Evolutionary conservation across 345 rosid species (phyloP).

Genomic region (Cardiospermum halicacabum): DNA sequence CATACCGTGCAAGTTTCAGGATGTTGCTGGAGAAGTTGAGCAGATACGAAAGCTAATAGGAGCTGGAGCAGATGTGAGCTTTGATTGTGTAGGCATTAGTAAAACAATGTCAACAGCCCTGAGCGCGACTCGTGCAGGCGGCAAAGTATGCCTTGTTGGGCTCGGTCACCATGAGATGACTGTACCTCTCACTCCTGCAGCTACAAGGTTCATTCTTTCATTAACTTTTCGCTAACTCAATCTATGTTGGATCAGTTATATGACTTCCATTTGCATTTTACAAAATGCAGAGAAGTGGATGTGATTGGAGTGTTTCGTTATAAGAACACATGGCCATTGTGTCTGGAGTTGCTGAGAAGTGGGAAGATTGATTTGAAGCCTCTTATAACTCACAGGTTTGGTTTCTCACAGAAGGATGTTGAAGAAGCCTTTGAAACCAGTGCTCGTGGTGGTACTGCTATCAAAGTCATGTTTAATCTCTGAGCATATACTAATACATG

Average conservation of each 20-base stretch:
- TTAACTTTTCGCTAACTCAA: too few relatives aligned
- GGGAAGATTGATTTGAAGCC: constrained; percentile 89
- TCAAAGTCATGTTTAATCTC: constrained; percentile 91
- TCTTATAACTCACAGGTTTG: constrained; percentile 79
- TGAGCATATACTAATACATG: constrained; percentile 16
- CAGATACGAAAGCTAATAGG: constrained; percentile 60
- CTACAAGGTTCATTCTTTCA: constrained; percentile 55
- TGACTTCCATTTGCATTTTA: too few relatives aligned
- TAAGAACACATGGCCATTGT: constrained; percentile 86
- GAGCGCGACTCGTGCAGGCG: constrained; percentile 69
- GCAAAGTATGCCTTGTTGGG: constrained; percentile 92
- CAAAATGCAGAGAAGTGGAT: constrained; percentile 68
- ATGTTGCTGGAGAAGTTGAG: constrained; percentile 54
- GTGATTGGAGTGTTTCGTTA: constrained; percentile 75
- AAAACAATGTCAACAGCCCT: constrained; percentile 89
- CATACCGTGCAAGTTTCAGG: constrained; percentile 29
- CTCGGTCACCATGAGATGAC: constrained; percentile 74
- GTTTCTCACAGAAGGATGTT: constrained; percentile 79
- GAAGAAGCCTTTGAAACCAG: constrained; percentile 88
- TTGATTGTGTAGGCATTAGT: constrained; percentile 83
- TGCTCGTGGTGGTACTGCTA: constrained; percentile 75
- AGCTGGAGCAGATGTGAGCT: constrained; percentile 55
- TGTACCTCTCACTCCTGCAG: constrained; percentile 80
- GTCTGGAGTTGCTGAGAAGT: constrained; percentile 65
- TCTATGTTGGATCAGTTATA: too few relatives aligned